These are phyloP conservation scores for Suillus subalutaceus DNA, from an alignment of 768 basidiomycete genomes.

Conservation along the genomic window DNA sequence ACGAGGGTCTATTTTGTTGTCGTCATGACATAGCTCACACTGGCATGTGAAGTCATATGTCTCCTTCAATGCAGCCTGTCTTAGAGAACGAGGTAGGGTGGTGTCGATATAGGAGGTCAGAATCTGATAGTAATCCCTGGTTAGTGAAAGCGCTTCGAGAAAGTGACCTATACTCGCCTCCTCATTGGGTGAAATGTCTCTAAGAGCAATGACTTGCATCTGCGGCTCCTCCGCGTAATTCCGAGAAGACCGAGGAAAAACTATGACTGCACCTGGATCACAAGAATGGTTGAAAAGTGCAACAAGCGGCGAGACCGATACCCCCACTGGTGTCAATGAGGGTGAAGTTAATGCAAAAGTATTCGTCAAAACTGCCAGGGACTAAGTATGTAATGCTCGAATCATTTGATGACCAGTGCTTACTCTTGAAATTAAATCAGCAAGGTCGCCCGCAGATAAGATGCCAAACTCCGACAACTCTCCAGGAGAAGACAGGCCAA, in stretches of 20 bases:
- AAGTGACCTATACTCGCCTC: constrained; percentile 52
- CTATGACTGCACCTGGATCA: constrained; percentile 85
- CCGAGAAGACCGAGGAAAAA: constrained; percentile 69
- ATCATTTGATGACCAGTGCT: constrained; percentile 21
- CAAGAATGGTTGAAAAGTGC: constrained; percentile 92
- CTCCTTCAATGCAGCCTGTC: constrained; percentile 62
- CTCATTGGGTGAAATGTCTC: constrained; percentile 61
- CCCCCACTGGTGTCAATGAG: constrained; percentile 79
- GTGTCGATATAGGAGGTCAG: constrained; percentile 86
- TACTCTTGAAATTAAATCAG: constrained; percentile 75
- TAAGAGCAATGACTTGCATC: constrained; percentile 75
- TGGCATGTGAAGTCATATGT: constrained; percentile 80
- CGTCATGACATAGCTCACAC: constrained; percentile 59
- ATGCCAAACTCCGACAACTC: constrained; percentile 64
- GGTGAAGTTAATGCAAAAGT: constrained; percentile 85
- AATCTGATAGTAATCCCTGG: constrained; percentile 49
- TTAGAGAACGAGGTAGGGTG: constrained; percentile 58
- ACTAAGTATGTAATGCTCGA: background rate
- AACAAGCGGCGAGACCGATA: constrained; percentile 75
- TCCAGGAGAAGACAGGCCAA: constrained; percentile 58
- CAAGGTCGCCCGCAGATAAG: constrained; percentile 60
- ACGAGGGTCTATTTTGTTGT: constrained; percentile 56
- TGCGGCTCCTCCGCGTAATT: constrained; percentile 51
- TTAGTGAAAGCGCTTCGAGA: background rate
- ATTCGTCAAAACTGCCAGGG: constrained; percentile 79